Evolutionary conservation across 1,139 yeast genomes (phyloP), one percentile per base, ranked within the genome.

Genomic region (Suhomyces bolitotheri): DNA sequence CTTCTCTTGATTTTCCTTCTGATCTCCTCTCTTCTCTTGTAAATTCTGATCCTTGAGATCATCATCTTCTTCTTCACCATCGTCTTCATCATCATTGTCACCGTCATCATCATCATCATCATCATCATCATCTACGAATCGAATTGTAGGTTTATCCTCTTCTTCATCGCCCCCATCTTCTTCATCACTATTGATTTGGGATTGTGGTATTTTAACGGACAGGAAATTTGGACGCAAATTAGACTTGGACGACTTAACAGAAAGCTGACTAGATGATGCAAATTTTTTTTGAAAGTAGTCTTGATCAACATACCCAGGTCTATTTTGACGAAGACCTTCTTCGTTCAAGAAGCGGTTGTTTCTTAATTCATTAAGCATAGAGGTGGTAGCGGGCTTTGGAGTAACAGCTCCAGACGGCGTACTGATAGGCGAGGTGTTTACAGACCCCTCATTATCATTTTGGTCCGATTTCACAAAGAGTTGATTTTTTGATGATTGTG

Each of bases 151-250:
- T 34, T 56, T 60, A 19, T 23, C 27, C 12, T 34, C 43, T 13
- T 44, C 47, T 13, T 45, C 47, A 2, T 47, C 59, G 1, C 49
- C 58, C 9, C 83, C 86, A 10, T 75, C 76, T 0, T 83, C 87
- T 34, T 81, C 85, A 9, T 25, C 30, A 38, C 81, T 88, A 30
- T 80, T 63, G 2, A 86, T 74, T 46, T 74, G 78, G 0, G 95
- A 79, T 38, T 78, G 75, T 1, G 96, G 96, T 35, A 86, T 75
- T 31, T 88, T 82, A 33, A 80, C 81, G 1, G 95, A 85, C 26
- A 87, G 78, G 52, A 88, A 88, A 36, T 82, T 80, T 0, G 95
- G 94, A 31, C 78, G 69, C 52, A 56, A 66, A 55, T 58, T 67
- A 32, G 66, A 62, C 42, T 51, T 52, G 2, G 64, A 58, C 4